These are phyloP conservation scores for Clohesyomyces aquaticus DNA, from an alignment of 495 filamentous ascomycete species.

Conservation along the genomic window DNA sequence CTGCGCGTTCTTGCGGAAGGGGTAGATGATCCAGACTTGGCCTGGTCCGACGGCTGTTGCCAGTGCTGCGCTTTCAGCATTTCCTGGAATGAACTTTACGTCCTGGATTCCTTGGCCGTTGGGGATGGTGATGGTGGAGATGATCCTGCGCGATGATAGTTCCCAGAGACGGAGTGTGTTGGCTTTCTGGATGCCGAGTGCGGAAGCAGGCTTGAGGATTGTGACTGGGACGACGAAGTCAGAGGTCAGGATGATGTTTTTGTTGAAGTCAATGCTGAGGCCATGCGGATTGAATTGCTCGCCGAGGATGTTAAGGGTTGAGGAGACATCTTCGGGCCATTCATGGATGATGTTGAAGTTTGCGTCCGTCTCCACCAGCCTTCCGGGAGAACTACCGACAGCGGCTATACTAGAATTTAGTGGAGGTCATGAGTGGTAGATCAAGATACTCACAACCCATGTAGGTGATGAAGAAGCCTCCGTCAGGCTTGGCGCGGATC, in stretches of 20 bases:
- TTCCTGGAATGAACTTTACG: conserved; percentile 67
- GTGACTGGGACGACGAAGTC: conserved; percentile 65
- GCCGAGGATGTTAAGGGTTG: conserved; percentile 58
- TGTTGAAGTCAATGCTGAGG: conserved; percentile 61
- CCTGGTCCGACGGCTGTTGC: conserved; percentile 65
- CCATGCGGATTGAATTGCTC: conserved; percentile 66
- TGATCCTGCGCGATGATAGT: conserved; percentile 55
- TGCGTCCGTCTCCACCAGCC: conserved; percentile 63
- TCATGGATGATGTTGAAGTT: conserved; percentile 65
- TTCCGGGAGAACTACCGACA: conserved; percentile 60
- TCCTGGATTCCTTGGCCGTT: conserved; percentile 65
- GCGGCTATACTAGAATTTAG: conserved; percentile 47
- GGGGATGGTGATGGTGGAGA: conserved; percentile 66
- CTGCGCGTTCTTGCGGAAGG: conserved; percentile 56
- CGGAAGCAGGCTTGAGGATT: conserved; percentile 60
- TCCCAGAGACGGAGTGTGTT: conserved; percentile 66
- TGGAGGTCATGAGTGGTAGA: background rate
- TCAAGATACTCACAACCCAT: conserved; percentile 48
- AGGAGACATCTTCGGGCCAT: conserved; percentile 59
- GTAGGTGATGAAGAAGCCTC: conserved; percentile 67
- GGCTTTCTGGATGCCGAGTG: conserved; percentile 53
- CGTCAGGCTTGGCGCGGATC: conserved; percentile 67
- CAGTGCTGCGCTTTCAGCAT: conserved; percentile 61
- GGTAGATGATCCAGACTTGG: conserved; percentile 69
- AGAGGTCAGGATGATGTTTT: conserved; percentile 61